Conservation (phyloP, 129 eudicot genomes). For the Sambucus nigra region DNA sequence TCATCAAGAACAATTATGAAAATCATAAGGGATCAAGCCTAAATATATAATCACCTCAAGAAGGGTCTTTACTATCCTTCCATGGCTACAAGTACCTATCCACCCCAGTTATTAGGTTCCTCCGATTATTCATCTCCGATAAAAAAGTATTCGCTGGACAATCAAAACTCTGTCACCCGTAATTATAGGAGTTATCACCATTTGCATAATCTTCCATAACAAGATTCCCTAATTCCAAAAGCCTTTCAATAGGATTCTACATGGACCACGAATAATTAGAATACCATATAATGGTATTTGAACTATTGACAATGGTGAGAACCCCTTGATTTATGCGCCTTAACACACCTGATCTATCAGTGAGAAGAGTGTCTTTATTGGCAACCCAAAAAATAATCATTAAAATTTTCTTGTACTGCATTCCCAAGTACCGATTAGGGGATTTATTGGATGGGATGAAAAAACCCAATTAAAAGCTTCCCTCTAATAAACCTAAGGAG, state of each 20-base stretch:
- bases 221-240: constrained; percentile 17
- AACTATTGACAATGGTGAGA: constrained; percentile 6
- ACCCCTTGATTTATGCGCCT: background rate
- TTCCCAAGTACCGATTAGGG: background rate
- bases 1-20: constrained; percentile 4
- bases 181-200: background rate
- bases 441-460: background rate
- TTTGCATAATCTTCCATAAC: constrained; percentile 5
- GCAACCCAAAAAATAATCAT: constrained; percentile 13
- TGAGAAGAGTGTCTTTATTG: constrained; percentile 12
- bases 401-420: background rate
- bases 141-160: constrained; percentile 12
- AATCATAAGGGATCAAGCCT: constrained; percentile 6
- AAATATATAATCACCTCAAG: background rate
- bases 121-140: constrained; percentile 8
- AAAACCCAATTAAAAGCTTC: background rate
- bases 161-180: constrained; percentile 12
- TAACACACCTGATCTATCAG: constrained; percentile 8
- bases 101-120: background rate
- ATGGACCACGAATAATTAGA: background rate
- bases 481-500: background rate
- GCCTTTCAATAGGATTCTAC: constrained; percentile 3
- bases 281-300: constrained; percentile 6
- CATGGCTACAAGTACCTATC: constrained; percentile 4
- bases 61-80: constrained; percentile 13